Evolutionary conservation across 345 rosid genomes (phyloP), one percentile per base, ranked within the genome.

Genomic region (Heritiera fomes): DNA sequence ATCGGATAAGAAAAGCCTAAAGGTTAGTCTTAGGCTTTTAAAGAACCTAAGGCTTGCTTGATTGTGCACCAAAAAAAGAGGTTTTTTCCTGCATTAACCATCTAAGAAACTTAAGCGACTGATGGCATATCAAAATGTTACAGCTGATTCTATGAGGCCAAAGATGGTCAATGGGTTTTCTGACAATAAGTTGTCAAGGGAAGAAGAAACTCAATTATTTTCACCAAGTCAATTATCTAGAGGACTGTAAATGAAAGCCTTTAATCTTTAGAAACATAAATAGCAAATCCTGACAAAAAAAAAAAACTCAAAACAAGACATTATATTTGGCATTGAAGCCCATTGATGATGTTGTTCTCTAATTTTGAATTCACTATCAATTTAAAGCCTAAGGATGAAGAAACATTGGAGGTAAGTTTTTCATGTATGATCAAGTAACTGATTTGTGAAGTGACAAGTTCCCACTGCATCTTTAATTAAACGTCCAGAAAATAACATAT

Each of bases 131-230:
- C 43, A 32, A 63, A 32, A 63, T 32, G 23, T 63, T 32, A 43
- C n/a, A 12, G 17, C 67, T 6, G 67, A 14, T 63, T 34, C 7
- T 46, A 68, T 20, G n/a, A 46, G 40, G n/a, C 56, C 55, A 46
- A 23, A 56, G 38, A 46, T 64, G 73, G 56, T 69, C 73, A 38
- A 23, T 45, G 52, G n/a, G 40, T 47, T 46, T 46, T 56, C 73
- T 69, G 40, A 46, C 4, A 13, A 47, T 23, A n/a, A 20, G 73
- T 69, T 20, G 53, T 6, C 73, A 68, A 68, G 53, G 52, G 53
- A 45, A 41, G 13, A n/a, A 67, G 53, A 20, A 45, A 68, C 17
- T 17, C 10, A 40, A 65, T 43, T 66, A 40, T 40, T 60, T 15
- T 10, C 6, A 60, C 20, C 34, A 60, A 60, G 38, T 9, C 0